These are phyloP conservation scores for Malassezia japonica DNA, from an alignment of 1,284 basidiomycete species.

Conservation along the genomic window DNA sequence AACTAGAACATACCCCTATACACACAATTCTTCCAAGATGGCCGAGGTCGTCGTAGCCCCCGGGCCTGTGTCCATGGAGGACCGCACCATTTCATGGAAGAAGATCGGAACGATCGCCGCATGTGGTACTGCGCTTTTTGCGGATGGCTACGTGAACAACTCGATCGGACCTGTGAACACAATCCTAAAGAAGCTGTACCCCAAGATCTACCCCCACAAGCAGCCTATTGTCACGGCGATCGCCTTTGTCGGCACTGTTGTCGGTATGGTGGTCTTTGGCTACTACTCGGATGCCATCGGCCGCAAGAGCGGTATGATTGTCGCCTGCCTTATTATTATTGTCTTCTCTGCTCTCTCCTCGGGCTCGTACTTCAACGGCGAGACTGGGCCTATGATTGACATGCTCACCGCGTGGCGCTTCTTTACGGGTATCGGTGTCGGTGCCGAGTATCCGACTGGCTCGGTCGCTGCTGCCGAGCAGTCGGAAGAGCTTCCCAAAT, in stretches of 20 bases:
- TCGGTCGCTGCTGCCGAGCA: constrained; percentile 81
- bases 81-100: not conserved
- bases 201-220: not conserved
- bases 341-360: constrained; percentile 48
- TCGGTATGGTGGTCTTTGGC: constrained; percentile 55
- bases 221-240: constrained; percentile 28
- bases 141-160: constrained; percentile 40
- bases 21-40: too few relatives aligned
- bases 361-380: constrained; percentile 51
- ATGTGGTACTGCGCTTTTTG: constrained; percentile 40
- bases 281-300: constrained; percentile 66
- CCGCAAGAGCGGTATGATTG: constrained; percentile 75
- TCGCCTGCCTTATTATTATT: constrained; percentile 58
- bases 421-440: constrained; percentile 52
- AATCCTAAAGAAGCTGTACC: constrained; percentile 23
- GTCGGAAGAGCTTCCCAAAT: constrained; percentile 70
- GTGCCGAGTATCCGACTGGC: constrained; percentile 82
- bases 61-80: not conserved
- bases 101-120: constrained; percentile 28
- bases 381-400: constrained; percentile 63
- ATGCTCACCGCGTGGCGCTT: constrained; percentile 66
- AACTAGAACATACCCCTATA: too few relatives aligned
- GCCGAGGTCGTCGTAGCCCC: not conserved
- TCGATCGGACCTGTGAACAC: constrained; percentile 28
- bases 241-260: constrained; percentile 55